Evolutionary conservation across 352 stramenopile genomes (phyloP).

Genomic region (Phytophthora parvispora): DNA sequence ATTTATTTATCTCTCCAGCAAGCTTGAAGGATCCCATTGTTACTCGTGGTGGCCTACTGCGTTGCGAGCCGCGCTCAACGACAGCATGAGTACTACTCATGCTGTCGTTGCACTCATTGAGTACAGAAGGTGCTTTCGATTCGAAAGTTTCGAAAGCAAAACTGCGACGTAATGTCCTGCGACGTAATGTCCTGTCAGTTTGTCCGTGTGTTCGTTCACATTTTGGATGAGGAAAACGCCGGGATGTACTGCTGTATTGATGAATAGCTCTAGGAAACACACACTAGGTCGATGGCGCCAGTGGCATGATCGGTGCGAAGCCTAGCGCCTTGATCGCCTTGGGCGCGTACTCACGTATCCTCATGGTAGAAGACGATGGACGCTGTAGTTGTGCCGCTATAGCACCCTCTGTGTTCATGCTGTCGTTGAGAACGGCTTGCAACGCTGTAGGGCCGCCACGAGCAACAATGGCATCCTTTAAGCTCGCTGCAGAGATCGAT

Average conservation of each 20-base stretch:
- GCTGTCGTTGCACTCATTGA: too few relatives aligned
- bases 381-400: conserved; percentile 3
- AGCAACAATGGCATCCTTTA: conserved; percentile 61
- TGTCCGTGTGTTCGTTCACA: too few relatives aligned
- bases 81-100: conserved; percentile 53
- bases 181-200: too few relatives aligned
- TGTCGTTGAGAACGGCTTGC: conserved; percentile 75
- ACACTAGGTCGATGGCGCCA: not conserved
- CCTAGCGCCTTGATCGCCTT: conserved; percentile 81
- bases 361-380: conserved; percentile 65
- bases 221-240: too few relatives aligned
- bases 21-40: conserved; percentile 62
- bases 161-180: too few relatives aligned
- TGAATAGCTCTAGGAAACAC: not conserved
- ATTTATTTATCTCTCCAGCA: conserved; percentile 27
- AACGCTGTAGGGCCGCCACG: conserved; percentile 66
- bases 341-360: conserved; percentile 82
- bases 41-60: conserved; percentile 57
- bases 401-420: conserved; percentile 15
- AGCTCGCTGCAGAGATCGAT: conserved; percentile 37
- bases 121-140: not conserved
- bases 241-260: too few relatives aligned
- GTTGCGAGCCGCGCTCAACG: conserved; percentile 72
- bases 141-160: too few relatives aligned
- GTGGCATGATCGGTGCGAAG: conserved; percentile 54